phyloP scores from a whole-genome alignment of 164 flowering plant genomes.

The Berberis vulgaris region DNA sequence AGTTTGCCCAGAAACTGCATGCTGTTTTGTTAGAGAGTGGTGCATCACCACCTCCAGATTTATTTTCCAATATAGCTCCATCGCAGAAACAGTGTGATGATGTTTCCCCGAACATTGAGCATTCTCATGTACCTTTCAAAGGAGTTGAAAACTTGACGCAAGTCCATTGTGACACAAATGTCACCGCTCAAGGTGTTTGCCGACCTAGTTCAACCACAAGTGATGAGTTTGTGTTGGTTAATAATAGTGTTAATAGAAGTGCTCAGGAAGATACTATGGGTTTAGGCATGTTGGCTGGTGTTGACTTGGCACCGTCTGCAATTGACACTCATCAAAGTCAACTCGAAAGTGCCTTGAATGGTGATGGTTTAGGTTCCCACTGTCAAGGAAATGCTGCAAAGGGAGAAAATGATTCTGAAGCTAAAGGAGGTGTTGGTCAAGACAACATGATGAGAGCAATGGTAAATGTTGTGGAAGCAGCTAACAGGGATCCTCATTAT shows the following conservation, averaged over 20 bases:
- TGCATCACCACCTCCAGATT: slow-evolving; percentile 69
- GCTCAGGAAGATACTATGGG: slow-evolving; percentile 10
- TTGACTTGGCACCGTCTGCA: slow-evolving; percentile 7
- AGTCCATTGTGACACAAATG: slow-evolving; percentile 9
- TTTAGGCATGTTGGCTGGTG: slow-evolving; percentile 4
- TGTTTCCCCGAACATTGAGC: slow-evolving; percentile 18
- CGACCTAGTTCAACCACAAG: slow-evolving; percentile 16
- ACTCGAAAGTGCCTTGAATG: slow-evolving; percentile 9
- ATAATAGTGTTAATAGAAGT: slow-evolving; percentile 10
- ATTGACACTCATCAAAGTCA: slow-evolving; percentile 17
- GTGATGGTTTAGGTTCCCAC: slow-evolving; percentile 11
- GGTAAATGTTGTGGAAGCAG: slow-evolving; percentile 16
- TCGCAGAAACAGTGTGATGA: slow-evolving; percentile 22
- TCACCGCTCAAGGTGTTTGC: slow-evolving; percentile 7
- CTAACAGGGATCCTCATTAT: slow-evolving; percentile 10
- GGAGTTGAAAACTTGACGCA: slow-evolving; percentile 14
- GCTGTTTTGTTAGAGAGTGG: slow-evolving; percentile 81
- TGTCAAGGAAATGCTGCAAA: slow-evolving; percentile 18
- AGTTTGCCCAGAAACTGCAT: slow-evolving; percentile 76
- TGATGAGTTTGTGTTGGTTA: slow-evolving; percentile 25
- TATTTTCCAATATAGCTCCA: slow-evolving; percentile 39
- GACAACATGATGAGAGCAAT: slow-evolving; percentile 6
- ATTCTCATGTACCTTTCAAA: slow-evolving; percentile 19
- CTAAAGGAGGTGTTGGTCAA: slow-evolving; percentile 13
- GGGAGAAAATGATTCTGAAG: slow-evolving; percentile 11